Evolutionary conservation across 208 protist genomes (phyloP), one percentile per base, ranked within the genome.

Genomic region (Crithidia mellificae): DNA sequence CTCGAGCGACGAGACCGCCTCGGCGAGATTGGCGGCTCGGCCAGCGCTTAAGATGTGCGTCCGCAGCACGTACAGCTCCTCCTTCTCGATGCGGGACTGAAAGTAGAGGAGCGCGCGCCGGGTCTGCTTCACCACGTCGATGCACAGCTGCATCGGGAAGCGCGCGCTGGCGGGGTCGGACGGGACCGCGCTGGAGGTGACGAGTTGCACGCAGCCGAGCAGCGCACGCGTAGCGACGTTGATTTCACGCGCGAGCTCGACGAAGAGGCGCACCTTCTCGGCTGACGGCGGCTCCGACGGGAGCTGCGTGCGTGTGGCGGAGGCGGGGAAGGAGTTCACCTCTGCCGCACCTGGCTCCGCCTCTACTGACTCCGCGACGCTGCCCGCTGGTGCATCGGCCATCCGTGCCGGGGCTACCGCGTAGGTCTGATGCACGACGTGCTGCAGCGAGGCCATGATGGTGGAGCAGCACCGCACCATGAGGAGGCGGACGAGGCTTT

Each of bases 391-490:
- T 9, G 44, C 20, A 19, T 27, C n/a, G 38, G 43, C 30, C 1
- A 20, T 4, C 55, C 20, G 14, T 55, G n/a, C 15, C 32, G 29
- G 49, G 3, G 70, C 57, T 29, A 12, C 47, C 0, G 56, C 51
- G 67, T 92, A 90, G 38, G 80, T 79, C 25, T 85, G 81, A 27
- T 74, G 73, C 44, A 80, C 53, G 14, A 91, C 83, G 71, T 92
- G 80, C 64, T 88, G 80, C 46, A 92, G 77, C 9, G 81, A 77
- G 15, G 80, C 79, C 24, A 74, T 73, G 44, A 92, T 77, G 29
- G 82, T 86, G 22, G 86, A 91, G 68, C 78, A 80, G 75, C 86
- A 95, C 36, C 90, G 86, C 32, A 92, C 87, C 52, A 81, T 83
- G n/a, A 83, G 55, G 14, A 95, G 71, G 15, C 78, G 79, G 14